Percentiles rank a stretch among this genome's conserved stretches.
phyloP scores from a whole-genome alignment of 164 flowering plant species.

The Annona cherimola region DNA sequence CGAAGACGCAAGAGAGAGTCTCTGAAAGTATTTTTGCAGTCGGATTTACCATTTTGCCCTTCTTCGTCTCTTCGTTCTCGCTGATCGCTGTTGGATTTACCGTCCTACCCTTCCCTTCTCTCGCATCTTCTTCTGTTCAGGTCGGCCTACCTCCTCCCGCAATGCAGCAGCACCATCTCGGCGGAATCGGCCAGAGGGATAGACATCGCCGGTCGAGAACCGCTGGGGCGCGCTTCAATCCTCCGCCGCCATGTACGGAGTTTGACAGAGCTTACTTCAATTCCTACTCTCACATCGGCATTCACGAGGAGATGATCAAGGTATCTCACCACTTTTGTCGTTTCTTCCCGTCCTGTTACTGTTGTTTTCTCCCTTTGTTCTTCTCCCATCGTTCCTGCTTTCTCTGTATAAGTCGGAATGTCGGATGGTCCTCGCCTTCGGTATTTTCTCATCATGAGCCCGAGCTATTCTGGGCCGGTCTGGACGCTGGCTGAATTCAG shows the following conservation, averaged over 20 bases:
- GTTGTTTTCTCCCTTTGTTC: not conserved
- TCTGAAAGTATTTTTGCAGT: too few relatives aligned
- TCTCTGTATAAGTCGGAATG: not conserved
- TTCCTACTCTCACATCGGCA: conserved; percentile 85
- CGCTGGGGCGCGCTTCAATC: conserved; percentile 26
- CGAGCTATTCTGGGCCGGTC: too few relatives aligned
- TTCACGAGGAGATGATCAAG: conserved; percentile 98
- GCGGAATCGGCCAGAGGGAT: conserved; percentile 17
- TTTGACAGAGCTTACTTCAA: conserved; percentile 86
- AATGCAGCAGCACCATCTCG: conserved; percentile 28
- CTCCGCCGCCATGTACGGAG: conserved; percentile 58
- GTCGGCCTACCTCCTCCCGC: conserved; percentile 30
- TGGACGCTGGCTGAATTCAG: too few relatives aligned
- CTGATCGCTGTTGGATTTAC: too few relatives aligned
- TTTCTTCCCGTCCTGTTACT: not conserved
- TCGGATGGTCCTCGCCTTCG: too few relatives aligned
- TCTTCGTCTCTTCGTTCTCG: too few relatives aligned
- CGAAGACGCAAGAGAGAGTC: too few relatives aligned
- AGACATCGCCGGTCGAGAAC: conserved; percentile 21
- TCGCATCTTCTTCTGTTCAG: not conserved
- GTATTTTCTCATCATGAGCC: too few relatives aligned
- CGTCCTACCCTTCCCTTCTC: not conserved
- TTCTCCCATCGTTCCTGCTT: not conserved
- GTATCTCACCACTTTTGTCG: conserved; percentile 20
- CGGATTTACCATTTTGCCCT: too few relatives aligned